Evolutionary conservation across 2,329 filamentous ascomycete genomes (phyloP).

Genomic region (Trichophyton simii): DNA sequence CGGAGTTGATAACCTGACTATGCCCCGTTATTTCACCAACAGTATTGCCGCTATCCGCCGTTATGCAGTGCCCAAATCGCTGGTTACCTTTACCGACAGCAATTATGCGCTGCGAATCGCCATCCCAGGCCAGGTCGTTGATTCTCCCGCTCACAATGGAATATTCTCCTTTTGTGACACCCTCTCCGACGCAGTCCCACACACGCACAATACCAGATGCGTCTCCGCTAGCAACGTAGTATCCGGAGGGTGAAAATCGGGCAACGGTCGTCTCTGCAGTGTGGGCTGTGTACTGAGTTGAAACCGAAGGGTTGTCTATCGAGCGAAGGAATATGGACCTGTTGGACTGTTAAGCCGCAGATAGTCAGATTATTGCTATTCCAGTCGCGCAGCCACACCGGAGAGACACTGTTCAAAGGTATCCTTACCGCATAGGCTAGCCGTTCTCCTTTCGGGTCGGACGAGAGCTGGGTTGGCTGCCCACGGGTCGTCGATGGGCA

Average conservation of each 20-base stretch:
- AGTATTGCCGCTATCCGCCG: constrained; percentile 87
- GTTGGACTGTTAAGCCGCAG: constrained; percentile 53
- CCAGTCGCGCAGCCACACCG: background rate
- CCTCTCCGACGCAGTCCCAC: constrained; percentile 79
- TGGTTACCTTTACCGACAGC: constrained; percentile 92
- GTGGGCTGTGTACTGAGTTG: constrained; percentile 86
- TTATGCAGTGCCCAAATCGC: constrained; percentile 86
- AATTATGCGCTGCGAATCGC: constrained; percentile 90
- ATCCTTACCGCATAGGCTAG: constrained; percentile 71
- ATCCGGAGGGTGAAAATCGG: constrained; percentile 85
- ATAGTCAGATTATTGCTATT: background rate
- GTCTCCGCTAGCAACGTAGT: constrained; percentile 89
- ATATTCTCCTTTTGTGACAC: constrained; percentile 87
- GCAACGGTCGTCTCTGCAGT: constrained; percentile 82
- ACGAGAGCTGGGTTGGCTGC: constrained; percentile 76
- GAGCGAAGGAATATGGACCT: constrained; percentile 94
- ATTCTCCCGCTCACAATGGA: constrained; percentile 87
- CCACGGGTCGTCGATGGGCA: constrained; percentile 72
- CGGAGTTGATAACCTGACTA: constrained; percentile 78
- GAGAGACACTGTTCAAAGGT: background rate
- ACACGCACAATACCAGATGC: constrained; percentile 71
- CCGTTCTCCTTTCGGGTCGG: constrained; percentile 77
- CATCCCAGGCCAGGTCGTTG: constrained; percentile 95
- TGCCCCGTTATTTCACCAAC: constrained; percentile 92
- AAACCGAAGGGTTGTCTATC: constrained; percentile 75